Evolutionary conservation across 106 monocot species (phyloP).

Genomic region (Iris macrosiphon): DNA sequence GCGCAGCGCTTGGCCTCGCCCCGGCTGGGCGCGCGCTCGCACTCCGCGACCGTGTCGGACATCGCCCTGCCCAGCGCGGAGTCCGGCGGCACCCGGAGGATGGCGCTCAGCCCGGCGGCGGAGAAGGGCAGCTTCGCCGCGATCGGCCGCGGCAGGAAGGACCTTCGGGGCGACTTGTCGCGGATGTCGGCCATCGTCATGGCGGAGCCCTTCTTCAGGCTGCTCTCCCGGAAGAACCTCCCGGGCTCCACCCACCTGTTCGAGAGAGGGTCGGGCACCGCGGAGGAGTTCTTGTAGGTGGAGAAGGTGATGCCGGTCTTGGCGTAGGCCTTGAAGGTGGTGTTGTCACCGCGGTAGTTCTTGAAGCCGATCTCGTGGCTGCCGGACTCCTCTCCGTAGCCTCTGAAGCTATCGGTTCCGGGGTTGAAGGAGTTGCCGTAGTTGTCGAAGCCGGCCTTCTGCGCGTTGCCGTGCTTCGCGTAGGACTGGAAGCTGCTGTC

Average conservation of each 20-base stretch:
- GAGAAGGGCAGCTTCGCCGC: constrained; percentile 50
- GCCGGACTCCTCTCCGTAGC: constrained; percentile 37
- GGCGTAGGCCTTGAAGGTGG: constrained; percentile 57
- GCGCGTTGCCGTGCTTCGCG: constrained; percentile 33
- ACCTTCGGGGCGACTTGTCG: constrained; percentile 5
- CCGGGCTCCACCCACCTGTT: constrained; percentile 16
- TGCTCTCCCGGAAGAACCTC: constrained; percentile 23
- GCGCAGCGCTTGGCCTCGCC: constrained; percentile 88
- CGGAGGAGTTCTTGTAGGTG: constrained; percentile 30
- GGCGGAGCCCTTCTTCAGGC: constrained; percentile 1
- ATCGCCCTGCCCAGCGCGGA: constrained; percentile 58
- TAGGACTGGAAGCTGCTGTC: constrained; percentile 73
- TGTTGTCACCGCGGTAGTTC: constrained; percentile 25
- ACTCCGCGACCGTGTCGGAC: constrained; percentile 52
- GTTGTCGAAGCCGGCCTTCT: constrained; percentile 29
- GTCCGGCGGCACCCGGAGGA: constrained; percentile 35
- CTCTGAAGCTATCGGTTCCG: constrained; percentile 50
- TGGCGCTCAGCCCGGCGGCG: constrained; percentile 16
- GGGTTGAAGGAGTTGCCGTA: constrained; percentile 70
- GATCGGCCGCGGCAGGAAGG: constrained; percentile 54
- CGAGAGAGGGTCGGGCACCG: background rate
- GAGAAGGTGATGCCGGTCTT: constrained; percentile 41
- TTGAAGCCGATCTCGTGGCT: constrained; percentile 3
- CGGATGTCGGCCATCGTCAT: constrained; percentile 14
- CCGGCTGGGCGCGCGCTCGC: constrained; percentile 67